A percentile compares a stretch with the other conserved stretches of the same genome.
Conservation (phyloP, 164 flowering plant genomes). For the Paratinospora sagittata region DNA sequence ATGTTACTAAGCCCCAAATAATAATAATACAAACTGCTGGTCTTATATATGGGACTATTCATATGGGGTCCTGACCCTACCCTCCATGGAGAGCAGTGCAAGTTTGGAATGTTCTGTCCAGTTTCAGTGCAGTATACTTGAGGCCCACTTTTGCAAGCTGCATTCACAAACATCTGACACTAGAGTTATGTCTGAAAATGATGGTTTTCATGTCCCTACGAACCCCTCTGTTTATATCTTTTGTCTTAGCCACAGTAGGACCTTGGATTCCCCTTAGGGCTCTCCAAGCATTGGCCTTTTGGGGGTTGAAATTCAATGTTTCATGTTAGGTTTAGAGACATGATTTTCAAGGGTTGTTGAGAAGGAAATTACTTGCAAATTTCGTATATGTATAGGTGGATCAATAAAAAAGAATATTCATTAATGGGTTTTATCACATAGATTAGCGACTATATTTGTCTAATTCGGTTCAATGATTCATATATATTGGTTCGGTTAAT, state of each 20-base stretch:
- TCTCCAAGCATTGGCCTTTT: background rate
- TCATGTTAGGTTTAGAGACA: background rate
- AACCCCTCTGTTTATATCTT: background rate
- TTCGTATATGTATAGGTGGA: background rate
- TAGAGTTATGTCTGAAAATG: background rate
- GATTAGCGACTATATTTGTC: background rate
- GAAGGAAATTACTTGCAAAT: background rate
- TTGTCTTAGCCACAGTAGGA: background rate
- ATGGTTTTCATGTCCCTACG: background rate
- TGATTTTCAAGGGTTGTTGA: background rate
- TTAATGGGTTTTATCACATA: background rate
- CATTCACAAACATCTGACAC: background rate
- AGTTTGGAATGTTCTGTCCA: background rate
- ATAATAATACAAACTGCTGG: background rate
- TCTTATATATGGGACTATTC: background rate
- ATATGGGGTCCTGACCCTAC: background rate
- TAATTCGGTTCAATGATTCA: background rate
- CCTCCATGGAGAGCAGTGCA: background rate
- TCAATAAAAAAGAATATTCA: background rate
- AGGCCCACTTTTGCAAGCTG: background rate
- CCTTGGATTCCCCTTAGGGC: background rate
- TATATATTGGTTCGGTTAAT: background rate
- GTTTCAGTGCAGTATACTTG: background rate
- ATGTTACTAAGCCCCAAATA: no score
- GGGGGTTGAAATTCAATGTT: background rate